Base-by-base conservation (phyloP, 2,329 filamentous ascomycete species). In the Monilinia aucupariae region DNA sequence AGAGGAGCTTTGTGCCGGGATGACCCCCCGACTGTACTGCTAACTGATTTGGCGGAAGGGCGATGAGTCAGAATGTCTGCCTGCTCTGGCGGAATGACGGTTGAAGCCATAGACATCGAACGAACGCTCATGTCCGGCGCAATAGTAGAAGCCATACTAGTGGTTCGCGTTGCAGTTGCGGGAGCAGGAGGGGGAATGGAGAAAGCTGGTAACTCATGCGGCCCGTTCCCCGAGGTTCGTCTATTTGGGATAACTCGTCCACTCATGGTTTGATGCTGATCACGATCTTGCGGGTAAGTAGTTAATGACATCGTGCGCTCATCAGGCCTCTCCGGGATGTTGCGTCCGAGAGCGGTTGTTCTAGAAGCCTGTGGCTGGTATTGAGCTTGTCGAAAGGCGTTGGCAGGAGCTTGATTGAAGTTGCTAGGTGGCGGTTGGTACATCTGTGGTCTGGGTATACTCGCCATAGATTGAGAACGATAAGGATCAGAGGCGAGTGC, bases 281-380 rank as follows among this genome's bases (percentile, higher is more conserved):
- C 89, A 65, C 84, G 82, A 69, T 96, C 91, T 61, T 88, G 82
- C 3, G 87, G 82, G 69, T 91, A 90, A 12, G 90, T 91, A 6
- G 89, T 94, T 88, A 99, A 88, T 52, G 93, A 96, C 94, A 97
- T 97, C 67, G 94, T 87, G 64, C 94, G 85, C 75, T 97, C 93
- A 71, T 96, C 91, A 66, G 92, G 89, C 61, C 93, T 86, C 73
- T 97, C 92, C 1, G 94, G 94, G 10, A 99, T 92, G 43, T 94
- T 81, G 65, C 94, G 85, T 39, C 94, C 94, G 74, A 97, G 92
- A 10, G 92, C 91, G 3, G 94, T 99, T 55, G 91, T 96, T 66
- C 88, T 83, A 2, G 91, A 87, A 69, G 85, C 82, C 55, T 68
- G 80, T 67, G 78, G 79, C 69, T 86, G 85, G 72, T 91, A 93